These are phyloP conservation scores for Xylariaceae sp. DNA, from an alignment of 2,329 filamentous ascomycete genomes.

Conservation along the genomic window DNA sequence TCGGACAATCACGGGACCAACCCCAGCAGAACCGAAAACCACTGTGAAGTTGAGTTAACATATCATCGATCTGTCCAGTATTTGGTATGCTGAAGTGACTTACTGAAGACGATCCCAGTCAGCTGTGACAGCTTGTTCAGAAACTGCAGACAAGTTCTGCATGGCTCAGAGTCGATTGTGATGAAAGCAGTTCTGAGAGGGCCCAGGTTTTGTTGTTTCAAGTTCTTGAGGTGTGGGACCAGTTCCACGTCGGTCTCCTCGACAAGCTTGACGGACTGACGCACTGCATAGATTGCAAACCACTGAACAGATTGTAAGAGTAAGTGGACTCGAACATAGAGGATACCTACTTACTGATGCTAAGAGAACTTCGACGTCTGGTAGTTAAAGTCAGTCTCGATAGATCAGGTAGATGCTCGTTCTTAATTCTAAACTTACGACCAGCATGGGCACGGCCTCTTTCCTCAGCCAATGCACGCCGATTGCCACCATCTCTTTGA, in stretches of 20 bases:
- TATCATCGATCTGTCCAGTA: too few species aligned
- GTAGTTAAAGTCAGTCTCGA: too few species aligned
- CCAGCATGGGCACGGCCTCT: constrained; percentile 23
- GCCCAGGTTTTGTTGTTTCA: constrained; percentile 9
- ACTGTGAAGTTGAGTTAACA: too few species aligned
- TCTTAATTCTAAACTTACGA: too few species aligned
- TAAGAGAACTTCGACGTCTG: constrained; percentile 24
- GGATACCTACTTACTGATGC: constrained; percentile 6
- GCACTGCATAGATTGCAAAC: neutral
- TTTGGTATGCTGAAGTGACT: too few species aligned
- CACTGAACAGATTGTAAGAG: neutral
- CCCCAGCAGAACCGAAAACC: constrained; percentile 11
- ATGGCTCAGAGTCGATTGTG: constrained; percentile 23
- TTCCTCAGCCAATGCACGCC: constrained; percentile 9
- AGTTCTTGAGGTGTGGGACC: constrained; percentile 10
- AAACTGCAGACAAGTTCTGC: constrained; percentile 19
- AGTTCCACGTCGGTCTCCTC: constrained; percentile 3
- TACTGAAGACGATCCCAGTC: constrained; percentile 16
- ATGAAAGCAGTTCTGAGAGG: constrained; percentile 13
- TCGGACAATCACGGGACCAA: constrained; percentile 19
- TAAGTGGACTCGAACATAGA: neutral
- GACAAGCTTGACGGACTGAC: neutral
- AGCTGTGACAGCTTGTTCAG: constrained; percentile 17
- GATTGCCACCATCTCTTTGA: constrained; percentile 15
- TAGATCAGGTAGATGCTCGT: too few species aligned